Conservation (phyloP, 192 early-diverging fungal species). For the Geosiphon pyriformis region DNA sequence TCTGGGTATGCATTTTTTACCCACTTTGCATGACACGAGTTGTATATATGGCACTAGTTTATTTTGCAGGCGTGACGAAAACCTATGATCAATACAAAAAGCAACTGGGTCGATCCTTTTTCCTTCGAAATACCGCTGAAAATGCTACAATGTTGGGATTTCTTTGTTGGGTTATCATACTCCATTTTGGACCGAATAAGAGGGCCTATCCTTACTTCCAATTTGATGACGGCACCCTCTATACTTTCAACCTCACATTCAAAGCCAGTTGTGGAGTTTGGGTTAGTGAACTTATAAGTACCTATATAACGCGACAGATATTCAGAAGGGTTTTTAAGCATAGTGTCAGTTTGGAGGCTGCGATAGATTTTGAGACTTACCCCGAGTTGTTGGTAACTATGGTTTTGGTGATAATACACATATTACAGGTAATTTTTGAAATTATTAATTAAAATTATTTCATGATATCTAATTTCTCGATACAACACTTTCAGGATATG, state of each 20-base stretch:
- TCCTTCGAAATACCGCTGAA: conserved; percentile 68
- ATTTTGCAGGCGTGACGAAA: conserved; percentile 51
- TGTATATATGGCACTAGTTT: conserved; percentile 46
- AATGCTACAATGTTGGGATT: conserved; percentile 76
- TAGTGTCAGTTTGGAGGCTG: conserved; percentile 57
- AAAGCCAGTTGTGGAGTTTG: conserved; percentile 57
- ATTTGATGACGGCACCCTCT: conserved; percentile 50
- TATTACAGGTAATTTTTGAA: conserved; percentile 45
- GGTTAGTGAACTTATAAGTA: conserved; percentile 59
- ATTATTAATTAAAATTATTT: not conserved
- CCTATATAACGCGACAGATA: conserved; percentile 57
- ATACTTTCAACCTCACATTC: conserved; percentile 54
- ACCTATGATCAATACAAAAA: conserved; percentile 63
- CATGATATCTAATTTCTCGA: not conserved
- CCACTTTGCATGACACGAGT: conserved; percentile 62
- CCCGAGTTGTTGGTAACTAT: conserved; percentile 62
- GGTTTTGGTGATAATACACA: conserved; percentile 65
- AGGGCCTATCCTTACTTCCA: conserved; percentile 64
- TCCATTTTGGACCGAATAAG: conserved; percentile 67
- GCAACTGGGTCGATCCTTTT: conserved; percentile 64
- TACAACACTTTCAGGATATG: conserved; percentile 7
- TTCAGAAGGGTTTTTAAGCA: conserved; percentile 51
- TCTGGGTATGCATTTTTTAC: conserved; percentile 73
- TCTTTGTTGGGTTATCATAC: conserved; percentile 60
- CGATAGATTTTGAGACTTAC: conserved; percentile 61